Evolutionary conservation across 2,329 filamentous ascomycete genomes (phyloP).

Genomic region (Xylaria sp.): DNA sequence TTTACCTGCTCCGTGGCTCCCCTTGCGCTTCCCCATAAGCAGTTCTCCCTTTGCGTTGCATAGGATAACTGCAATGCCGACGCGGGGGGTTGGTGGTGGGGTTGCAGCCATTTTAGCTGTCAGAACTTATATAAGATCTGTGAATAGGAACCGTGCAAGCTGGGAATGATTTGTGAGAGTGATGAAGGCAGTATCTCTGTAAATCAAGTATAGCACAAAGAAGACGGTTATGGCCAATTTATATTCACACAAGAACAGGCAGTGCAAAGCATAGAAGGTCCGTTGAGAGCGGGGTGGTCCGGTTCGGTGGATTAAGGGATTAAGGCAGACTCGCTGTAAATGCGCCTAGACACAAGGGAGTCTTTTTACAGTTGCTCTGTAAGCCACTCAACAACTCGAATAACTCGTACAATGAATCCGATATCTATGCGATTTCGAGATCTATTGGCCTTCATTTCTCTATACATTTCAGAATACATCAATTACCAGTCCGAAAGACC

Average conservation of each 20-base stretch:
- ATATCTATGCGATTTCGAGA: background rate
- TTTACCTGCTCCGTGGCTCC: constrained; percentile 62
- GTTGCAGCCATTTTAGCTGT: constrained; percentile 40
- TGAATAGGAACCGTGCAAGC: background rate
- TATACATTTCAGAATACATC: background rate
- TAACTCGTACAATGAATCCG: background rate
- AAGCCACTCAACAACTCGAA: background rate
- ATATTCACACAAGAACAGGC: constrained; percentile 15
- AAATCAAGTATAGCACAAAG: background rate
- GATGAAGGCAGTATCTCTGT: background rate
- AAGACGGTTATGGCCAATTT: background rate
- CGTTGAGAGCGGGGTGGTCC: background rate
- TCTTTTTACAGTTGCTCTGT: constrained; percentile 9
- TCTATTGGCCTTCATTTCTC: background rate
- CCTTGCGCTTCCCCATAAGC: constrained; percentile 60
- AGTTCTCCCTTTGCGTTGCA: constrained; percentile 56
- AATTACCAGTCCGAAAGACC: background rate
- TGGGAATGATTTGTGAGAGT: background rate
- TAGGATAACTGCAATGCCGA: constrained; percentile 63
- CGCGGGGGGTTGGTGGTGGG: constrained; percentile 51
- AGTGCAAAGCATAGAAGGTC: constrained; percentile 6
- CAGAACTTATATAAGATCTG: background rate
- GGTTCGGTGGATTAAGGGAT: background rate
- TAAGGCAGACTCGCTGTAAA: background rate
- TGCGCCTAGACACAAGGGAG: constrained; percentile 6